phyloP scores from a whole-genome alignment of 192 early-diverging fungal genomes.

The Coemansia sp. region DNA sequence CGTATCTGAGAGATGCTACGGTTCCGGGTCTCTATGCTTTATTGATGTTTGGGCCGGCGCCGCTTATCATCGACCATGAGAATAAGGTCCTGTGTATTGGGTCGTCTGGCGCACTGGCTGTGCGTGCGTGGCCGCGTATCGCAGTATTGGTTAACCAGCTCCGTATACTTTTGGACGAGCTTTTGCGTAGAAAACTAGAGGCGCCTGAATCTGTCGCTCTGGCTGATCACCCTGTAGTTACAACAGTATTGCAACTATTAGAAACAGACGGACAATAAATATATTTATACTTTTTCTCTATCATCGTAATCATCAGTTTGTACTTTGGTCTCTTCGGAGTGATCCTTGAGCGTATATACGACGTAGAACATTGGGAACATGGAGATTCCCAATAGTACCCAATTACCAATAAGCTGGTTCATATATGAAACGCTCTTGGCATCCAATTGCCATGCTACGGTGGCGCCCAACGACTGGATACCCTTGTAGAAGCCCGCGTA shows the following conservation, averaged over 20 bases:
- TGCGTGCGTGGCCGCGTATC: conserved; percentile 75
- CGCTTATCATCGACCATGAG: conserved; percentile 69
- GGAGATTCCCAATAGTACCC: conserved; percentile 58
- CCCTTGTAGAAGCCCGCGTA: conserved; percentile 88
- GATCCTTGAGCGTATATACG: conserved; percentile 53
- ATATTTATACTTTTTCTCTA: neutral
- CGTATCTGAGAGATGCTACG: conserved; percentile 64
- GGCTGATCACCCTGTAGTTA: conserved; percentile 36
- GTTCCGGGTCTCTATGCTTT: conserved; percentile 69
- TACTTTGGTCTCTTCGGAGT: conserved; percentile 7
- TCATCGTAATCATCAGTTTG: neutral
- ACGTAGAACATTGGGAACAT: conserved; percentile 58
- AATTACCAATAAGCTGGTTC: conserved; percentile 61
- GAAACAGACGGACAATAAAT: conserved; percentile 21
- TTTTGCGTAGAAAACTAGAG: conserved; percentile 74
- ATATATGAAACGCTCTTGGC: conserved; percentile 56
- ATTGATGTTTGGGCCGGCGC: conserved; percentile 82
- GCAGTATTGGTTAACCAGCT: conserved; percentile 80
- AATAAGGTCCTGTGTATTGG: conserved; percentile 67
- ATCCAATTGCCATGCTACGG: conserved; percentile 72
- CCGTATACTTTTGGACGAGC: conserved; percentile 67
- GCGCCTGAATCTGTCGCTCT: conserved; percentile 61
- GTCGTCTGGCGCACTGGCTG: conserved; percentile 58
- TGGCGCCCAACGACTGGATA: conserved; percentile 74
- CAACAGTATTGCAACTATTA: conserved; percentile 34